phyloP scores from a whole-genome alignment of 768 basidiomycete genomes.

The Naganishia friedmannii region DNA sequence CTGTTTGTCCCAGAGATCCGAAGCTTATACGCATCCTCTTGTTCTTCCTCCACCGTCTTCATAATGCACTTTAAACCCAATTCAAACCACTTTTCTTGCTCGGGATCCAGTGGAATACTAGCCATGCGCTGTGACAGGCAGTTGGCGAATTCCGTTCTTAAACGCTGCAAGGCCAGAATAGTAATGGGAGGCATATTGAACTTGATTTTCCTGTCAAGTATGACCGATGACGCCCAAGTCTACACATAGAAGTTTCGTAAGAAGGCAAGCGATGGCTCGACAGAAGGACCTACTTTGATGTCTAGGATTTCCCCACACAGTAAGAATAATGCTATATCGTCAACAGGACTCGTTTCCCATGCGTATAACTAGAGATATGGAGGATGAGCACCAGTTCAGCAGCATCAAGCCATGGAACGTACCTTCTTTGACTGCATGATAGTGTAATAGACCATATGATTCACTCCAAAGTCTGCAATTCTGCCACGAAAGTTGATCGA shows the following conservation, averaged over 20 bases:
- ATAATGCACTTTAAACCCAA: constrained; percentile 58
- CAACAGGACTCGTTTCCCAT: constrained; percentile 88
- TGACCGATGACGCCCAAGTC: constrained; percentile 68
- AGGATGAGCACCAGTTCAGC: background rate
- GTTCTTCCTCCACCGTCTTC: constrained; percentile 22
- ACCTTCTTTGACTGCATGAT: constrained; percentile 92
- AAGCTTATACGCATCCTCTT: constrained; percentile 15
- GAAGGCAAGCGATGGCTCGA: background rate
- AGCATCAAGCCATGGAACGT: constrained; percentile 34
- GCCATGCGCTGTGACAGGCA: constrained; percentile 65
- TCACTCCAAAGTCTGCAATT: constrained; percentile 67
- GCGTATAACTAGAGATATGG: constrained; percentile 43
- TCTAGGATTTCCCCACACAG: constrained; percentile 82
- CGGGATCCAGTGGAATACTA: constrained; percentile 60
- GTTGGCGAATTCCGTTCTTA: constrained; percentile 64
- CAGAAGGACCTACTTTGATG: constrained; percentile 63
- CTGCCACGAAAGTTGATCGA: constrained; percentile 79
- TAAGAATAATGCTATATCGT: constrained; percentile 74
- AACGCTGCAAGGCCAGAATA: constrained; percentile 72
- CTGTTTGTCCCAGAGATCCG: constrained; percentile 13
- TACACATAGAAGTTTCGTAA: constrained; percentile 46
- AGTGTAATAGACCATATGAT: constrained; percentile 79
- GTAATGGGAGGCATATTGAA: constrained; percentile 69
- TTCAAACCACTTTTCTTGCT: constrained; percentile 71
- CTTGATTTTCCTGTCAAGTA: constrained; percentile 81